Evolutionary conservation across 306 rosid species (phyloP).

Genomic region (Argentina anserina): DNA sequence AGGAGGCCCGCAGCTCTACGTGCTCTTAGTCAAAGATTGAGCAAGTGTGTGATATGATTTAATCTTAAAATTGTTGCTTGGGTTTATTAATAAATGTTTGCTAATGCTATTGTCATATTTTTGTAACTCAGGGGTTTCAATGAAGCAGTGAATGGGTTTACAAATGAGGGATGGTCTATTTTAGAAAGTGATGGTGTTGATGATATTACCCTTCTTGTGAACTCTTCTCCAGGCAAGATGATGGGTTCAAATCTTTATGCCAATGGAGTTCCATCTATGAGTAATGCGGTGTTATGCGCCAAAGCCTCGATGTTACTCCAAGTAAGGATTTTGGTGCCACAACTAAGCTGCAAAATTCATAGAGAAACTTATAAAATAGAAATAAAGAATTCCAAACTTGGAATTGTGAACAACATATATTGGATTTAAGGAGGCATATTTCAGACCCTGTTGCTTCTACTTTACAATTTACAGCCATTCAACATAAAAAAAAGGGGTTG

Average conservation of each 20-base stretch:
- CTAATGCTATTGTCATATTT: background rate
- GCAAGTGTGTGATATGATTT: slow-evolving; percentile 50
- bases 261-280: slow-evolving; percentile 70
- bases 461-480: background rate
- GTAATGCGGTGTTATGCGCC: slow-evolving; percentile 79
- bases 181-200: slow-evolving; percentile 92
- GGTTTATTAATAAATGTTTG: background rate
- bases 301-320: slow-evolving; percentile 96
- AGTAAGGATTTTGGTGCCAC: slow-evolving; percentile 36
- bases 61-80: slow-evolving; percentile 11
- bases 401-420: background rate
- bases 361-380: background rate
- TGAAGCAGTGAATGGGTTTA: slow-evolving; percentile 92
- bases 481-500: background rate
- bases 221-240: slow-evolving; percentile 84
- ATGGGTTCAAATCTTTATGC: slow-evolving; percentile 63
- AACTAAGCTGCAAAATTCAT: background rate
- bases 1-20: slow-evolving; percentile 92
- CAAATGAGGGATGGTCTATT: slow-evolving; percentile 95
- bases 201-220: slow-evolving; percentile 90
- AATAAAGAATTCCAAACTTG: too few relatives aligned
- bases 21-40: slow-evolving; percentile 77
- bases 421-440: background rate
- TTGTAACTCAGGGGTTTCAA: slow-evolving; percentile 74
- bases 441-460: background rate